A percentile compares a stretch with the other conserved stretches of the same genome.
phyloP scores from a whole-genome alignment of 176 grass and related monocot species.

The Typha latifolia region DNA sequence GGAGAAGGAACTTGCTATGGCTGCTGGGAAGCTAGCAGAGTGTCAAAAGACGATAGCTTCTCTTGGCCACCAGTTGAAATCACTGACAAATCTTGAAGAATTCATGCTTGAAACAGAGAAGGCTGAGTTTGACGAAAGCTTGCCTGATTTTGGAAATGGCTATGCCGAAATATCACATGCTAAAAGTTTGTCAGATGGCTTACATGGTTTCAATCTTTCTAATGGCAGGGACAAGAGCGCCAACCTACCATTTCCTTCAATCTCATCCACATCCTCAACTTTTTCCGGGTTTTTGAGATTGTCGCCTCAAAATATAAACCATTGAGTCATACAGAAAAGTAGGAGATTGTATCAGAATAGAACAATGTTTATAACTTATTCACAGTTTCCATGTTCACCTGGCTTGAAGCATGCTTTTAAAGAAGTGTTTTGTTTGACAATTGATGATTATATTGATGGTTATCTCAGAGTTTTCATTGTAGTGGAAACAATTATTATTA shows the following conservation, averaged over 20 bases:
- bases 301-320: neutral
- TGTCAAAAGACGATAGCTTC: conserved; percentile 97
- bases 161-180: conserved; percentile 7
- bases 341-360: neutral
- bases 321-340: neutral
- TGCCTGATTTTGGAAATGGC: conserved; percentile 25
- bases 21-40: conserved; percentile 79
- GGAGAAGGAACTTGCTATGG: conserved; percentile 59
- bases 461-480: too few relatives aligned
- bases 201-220: conserved; percentile 4
- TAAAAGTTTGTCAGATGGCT: neutral
- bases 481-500: too few relatives aligned
- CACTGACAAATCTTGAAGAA: conserved; percentile 49
- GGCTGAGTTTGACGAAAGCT: conserved; percentile 14
- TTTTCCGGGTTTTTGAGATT: conserved; percentile 24
- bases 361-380: too few relatives aligned
- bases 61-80: conserved; percentile 78
- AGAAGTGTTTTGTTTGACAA: too few relatives aligned
- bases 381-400: too few relatives aligned
- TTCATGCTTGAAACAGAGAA: conserved; percentile 18
- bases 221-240: conserved; percentile 20
- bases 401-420: too few relatives aligned
- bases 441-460: too few relatives aligned
- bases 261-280: conserved; percentile 8
- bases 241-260: conserved; percentile 1